Evolutionary conservation across 768 basidiomycete species (phyloP), one percentile per base, ranked within the genome.

Genomic region (Obba rivulosa): DNA sequence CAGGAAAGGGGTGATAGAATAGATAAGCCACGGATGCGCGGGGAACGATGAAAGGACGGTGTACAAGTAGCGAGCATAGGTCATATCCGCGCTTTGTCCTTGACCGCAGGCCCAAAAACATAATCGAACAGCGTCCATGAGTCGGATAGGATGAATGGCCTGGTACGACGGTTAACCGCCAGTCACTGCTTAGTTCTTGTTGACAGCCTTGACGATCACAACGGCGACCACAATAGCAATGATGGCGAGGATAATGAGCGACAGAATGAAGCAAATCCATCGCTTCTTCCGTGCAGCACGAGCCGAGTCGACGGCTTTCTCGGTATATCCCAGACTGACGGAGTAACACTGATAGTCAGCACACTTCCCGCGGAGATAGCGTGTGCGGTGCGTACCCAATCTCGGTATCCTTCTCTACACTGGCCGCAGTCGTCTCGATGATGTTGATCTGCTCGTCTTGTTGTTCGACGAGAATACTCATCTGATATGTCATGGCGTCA

Each of bases 391-490:
- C 78, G 43, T 69, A 92, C 91, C 92, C 93, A 41, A 76, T 71
- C 70, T 94, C 91, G 49, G 87, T 79, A 61, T 97, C 92, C 53
- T 85, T 83, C 63, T 89, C 85, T 14, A 88, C 88, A 8, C 66
- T 69, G 8, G 68, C 76, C 8, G 92, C 91, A 52, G 85, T 79
- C 18, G 81, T 73, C 66, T 97, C 87, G 61, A 97, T 87, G 48
- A 75, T 78, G 57, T 81, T 80, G 60, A 98, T 84, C 13, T 81
- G 78, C 55, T 96, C 93, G 50, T 92, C 89, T 68, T 97, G 93
- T 66, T 96, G 91, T 59, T 93, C 92, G 20, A 97, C 92, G 49
- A 95, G 75, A 54, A 94, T 83, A 54, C 88, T 88, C 93, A 97
- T 96, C 88, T 93, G 44, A 44, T 45, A 34, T 43, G 25, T 43